These are phyloP conservation scores for Neoarthrinium moseri DNA, from an alignment of 2,329 filamentous ascomycete genomes.

Conservation along the genomic window DNA sequence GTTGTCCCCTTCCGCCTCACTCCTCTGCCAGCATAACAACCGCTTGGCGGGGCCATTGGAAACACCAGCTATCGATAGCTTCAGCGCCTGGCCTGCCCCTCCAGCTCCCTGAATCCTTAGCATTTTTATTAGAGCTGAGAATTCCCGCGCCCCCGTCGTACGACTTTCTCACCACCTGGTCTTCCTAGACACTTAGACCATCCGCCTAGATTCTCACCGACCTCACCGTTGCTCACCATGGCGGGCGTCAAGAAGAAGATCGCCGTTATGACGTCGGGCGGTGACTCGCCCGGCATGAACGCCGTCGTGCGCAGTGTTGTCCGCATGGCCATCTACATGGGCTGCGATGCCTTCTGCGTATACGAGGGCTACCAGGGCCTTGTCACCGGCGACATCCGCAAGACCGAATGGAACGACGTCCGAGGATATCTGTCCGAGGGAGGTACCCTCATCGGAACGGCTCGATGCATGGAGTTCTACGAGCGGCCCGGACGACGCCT, in stretches of 20 bases:
- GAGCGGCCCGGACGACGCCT: conserved; percentile 79
- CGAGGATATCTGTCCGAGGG: conserved; percentile 92
- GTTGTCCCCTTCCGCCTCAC: neutral
- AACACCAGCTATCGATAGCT: too few species aligned
- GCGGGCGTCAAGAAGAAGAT: conserved; percentile 61
- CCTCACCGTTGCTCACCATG: conserved; percentile 30
- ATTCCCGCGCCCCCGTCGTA: conserved; percentile 4
- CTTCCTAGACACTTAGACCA: too few species aligned
- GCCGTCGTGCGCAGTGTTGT: conserved; percentile 87
- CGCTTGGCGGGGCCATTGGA: too few species aligned
- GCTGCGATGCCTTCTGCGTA: conserved; percentile 75
- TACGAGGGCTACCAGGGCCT: conserved; percentile 97
- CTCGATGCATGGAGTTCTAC: conserved; percentile 88
- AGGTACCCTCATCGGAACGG: conserved; percentile 93
- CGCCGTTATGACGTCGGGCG: conserved; percentile 90
- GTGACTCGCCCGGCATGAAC: conserved; percentile 95
- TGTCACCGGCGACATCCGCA: conserved; percentile 84
- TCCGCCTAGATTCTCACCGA: neutral
- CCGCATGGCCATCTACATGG: conserved; percentile 83
- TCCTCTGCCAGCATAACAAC: too few species aligned
- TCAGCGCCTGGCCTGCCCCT: neutral
- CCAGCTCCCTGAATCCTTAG: neutral
- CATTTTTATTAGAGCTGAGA: neutral
- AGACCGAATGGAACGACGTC: conserved; percentile 91
- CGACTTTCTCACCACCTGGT: conserved; percentile 9